Percentiles rank a stretch among this genome's conserved stretches.
phyloP scores from a whole-genome alignment of 768 basidiomycete species.

The Psilocybe sp. region DNA sequence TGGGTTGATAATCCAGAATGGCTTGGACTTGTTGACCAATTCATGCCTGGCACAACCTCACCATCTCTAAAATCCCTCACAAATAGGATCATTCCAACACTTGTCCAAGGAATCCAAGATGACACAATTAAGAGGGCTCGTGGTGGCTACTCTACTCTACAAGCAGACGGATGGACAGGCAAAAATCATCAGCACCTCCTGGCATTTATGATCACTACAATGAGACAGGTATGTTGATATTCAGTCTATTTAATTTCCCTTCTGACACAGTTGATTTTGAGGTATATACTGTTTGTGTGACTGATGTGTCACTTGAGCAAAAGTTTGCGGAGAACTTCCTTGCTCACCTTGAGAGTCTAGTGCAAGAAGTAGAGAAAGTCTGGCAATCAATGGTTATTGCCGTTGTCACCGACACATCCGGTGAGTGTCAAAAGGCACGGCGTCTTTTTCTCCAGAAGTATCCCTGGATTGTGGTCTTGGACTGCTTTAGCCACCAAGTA shows the following conservation, averaged over 20 bases:
- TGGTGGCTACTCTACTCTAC: conserved; percentile 21
- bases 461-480: conserved; percentile 13
- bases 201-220: conserved; percentile 29
- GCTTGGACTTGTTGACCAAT: conserved; percentile 22
- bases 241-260: conserved; percentile 1
- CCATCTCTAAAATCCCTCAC: conserved; percentile 22
- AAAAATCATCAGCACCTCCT: conserved; percentile 30
- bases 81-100: conserved; percentile 18
- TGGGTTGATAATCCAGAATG: conserved; percentile 36
- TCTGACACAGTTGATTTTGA: conserved; percentile 6
- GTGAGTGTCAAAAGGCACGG: conserved; percentile 16
- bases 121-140: background rate
- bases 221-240: conserved; percentile 16
- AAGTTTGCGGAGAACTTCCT: conserved; percentile 22
- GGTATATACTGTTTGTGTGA: conserved; percentile 24
- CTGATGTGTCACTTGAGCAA: conserved; percentile 26
- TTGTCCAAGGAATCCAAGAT: conserved; percentile 9
- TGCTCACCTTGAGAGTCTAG: conserved; percentile 2
- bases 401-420: conserved; percentile 27
- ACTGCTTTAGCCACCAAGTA: conserved; percentile 21
- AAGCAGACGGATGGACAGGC: conserved; percentile 36
- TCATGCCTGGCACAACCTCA: conserved; percentile 24
- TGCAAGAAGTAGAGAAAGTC: conserved; percentile 12
- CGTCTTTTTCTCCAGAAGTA: conserved; percentile 5
- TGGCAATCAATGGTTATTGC: conserved; percentile 22